Evolutionary conservation across 495 filamentous ascomycete species (phyloP).

Genomic region (Neurospora sp.): DNA sequence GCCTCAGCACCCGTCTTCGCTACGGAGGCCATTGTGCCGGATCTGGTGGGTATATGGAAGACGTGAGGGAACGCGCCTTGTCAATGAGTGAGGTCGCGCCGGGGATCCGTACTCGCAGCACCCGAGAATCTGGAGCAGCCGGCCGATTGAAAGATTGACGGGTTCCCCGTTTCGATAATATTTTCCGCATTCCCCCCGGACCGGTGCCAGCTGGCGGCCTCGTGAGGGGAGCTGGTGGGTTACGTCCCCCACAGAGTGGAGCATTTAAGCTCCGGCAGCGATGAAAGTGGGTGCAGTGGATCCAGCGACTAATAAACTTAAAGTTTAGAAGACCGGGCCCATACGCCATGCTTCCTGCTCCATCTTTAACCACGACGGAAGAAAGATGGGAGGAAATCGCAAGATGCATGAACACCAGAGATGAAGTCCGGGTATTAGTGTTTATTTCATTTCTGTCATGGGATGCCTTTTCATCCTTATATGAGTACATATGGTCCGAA

Average conservation of each 20-base stretch:
- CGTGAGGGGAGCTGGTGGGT: neutral
- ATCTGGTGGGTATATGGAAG: neutral
- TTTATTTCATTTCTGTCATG: neutral
- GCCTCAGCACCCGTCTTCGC: neutral
- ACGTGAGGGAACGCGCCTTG: neutral
- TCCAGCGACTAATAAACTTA: neutral
- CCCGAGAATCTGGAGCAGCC: neutral
- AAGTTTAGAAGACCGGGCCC: neutral
- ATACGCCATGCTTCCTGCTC: neutral
- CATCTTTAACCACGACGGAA: neutral
- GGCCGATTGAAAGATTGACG: neutral
- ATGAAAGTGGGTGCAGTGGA: neutral
- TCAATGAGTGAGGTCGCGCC: neutral
- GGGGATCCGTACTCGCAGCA: neutral
- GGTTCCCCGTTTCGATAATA: neutral
- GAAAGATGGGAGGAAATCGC: neutral
- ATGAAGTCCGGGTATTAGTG: neutral
- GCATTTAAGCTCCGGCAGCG: neutral
- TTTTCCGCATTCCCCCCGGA: neutral
- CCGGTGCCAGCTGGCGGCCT: neutral
- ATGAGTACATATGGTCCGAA: neutral
- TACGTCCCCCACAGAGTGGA: neutral
- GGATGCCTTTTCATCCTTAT: neutral
- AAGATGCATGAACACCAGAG: neutral
- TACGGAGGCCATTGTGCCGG: neutral